Percentiles rank a stretch among this genome's conserved stretches.
Conservation (phyloP, 495 filamentous ascomycete genomes). For the Saxophila tyrrhenica region DNA sequence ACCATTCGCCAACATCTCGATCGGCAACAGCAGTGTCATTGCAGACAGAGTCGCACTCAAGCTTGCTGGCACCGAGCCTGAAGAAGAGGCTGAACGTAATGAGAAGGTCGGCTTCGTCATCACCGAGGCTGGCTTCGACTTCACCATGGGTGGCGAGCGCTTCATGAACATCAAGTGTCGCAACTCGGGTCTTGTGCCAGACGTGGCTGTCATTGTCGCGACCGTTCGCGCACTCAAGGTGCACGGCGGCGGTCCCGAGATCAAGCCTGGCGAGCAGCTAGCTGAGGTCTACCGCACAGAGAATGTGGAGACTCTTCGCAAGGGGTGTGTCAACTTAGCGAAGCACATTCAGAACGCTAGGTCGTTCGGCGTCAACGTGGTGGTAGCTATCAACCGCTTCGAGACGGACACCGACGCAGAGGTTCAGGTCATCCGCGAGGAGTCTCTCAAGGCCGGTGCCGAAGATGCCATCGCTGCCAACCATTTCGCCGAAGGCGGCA, state of each 20-base stretch:
- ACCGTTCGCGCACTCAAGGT: slow-evolving; percentile 94
- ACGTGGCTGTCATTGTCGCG: slow-evolving; percentile 88
- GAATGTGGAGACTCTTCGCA: slow-evolving; percentile 79
- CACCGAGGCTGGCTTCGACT: slow-evolving; percentile 96
- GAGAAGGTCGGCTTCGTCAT: slow-evolving; percentile 89
- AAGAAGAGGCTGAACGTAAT: slow-evolving; percentile 61
- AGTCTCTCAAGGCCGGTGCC: slow-evolving; percentile 83
- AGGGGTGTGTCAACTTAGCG: slow-evolving; percentile 82
- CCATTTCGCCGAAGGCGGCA: slow-evolving; percentile 94
- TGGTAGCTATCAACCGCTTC: slow-evolving; percentile 96
- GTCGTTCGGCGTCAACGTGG: slow-evolving; percentile 83
- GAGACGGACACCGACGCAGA: slow-evolving; percentile 89
- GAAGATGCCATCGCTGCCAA: slow-evolving; percentile 88
- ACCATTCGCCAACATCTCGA: slow-evolving; percentile 96
- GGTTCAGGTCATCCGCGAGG: slow-evolving; percentile 75
- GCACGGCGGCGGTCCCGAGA: slow-evolving; percentile 87
- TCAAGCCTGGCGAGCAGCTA: slow-evolving; percentile 71
- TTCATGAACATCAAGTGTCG: slow-evolving; percentile 99
- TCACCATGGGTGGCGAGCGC: slow-evolving; percentile 97
- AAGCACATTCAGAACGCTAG: slow-evolving; percentile 88
- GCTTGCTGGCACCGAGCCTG: slow-evolving; percentile 87
- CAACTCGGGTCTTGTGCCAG: slow-evolving; percentile 80
- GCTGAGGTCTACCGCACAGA: slow-evolving; percentile 81
- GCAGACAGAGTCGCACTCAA: slow-evolving; percentile 94
- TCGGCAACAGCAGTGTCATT: slow-evolving; percentile 87